phyloP scores from a whole-genome alignment of 139 green algal genomes.

The Mesotaenium endlicherianum region DNA sequence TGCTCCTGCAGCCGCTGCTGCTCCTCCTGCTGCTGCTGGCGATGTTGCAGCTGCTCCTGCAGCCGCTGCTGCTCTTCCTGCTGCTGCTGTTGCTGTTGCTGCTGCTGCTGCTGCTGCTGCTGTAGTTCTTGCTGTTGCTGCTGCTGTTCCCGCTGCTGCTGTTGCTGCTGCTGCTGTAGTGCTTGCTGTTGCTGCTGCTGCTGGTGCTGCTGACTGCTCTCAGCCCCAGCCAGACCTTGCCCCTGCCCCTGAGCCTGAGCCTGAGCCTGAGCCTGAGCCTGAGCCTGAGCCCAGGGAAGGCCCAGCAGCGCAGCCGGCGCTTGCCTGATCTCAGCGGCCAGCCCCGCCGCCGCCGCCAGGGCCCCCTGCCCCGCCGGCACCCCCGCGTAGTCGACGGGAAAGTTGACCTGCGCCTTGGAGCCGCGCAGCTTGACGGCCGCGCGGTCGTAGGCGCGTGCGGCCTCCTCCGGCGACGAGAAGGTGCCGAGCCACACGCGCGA shows the following conservation, averaged over 20 bases:
- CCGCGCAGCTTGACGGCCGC: conserved; percentile 61
- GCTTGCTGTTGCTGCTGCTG: not conserved
- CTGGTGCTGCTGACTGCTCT: not conserved
- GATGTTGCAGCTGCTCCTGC: too few species aligned
- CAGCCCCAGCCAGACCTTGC: not conserved
- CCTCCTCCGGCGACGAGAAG: not conserved
- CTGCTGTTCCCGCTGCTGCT: not conserved
- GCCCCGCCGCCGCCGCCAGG: not conserved
- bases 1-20: too few species aligned
- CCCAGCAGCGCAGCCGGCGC: not conserved
- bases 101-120: not conserved
- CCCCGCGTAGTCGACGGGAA: conserved; percentile 24
- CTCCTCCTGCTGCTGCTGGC: too few species aligned
- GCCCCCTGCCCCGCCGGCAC: not conserved
- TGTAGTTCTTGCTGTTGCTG: not conserved
- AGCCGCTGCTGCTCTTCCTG: too few species aligned
- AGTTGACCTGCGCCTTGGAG: conserved; percentile 68
- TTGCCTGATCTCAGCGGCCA: not conserved
- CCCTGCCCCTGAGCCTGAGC: not conserved
- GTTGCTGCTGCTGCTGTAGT: not conserved
- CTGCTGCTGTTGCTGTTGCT: not conserved
- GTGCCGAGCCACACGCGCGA: conserved; percentile 15
- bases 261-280: not conserved
- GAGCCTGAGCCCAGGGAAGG: not conserved
- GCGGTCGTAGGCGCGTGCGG: conserved; percentile 38